Percentiles rank a stretch among this genome's conserved stretches.
phyloP scores from a whole-genome alignment of 2,329 filamentous ascomycete species.

The Trichoderma sp. region DNA sequence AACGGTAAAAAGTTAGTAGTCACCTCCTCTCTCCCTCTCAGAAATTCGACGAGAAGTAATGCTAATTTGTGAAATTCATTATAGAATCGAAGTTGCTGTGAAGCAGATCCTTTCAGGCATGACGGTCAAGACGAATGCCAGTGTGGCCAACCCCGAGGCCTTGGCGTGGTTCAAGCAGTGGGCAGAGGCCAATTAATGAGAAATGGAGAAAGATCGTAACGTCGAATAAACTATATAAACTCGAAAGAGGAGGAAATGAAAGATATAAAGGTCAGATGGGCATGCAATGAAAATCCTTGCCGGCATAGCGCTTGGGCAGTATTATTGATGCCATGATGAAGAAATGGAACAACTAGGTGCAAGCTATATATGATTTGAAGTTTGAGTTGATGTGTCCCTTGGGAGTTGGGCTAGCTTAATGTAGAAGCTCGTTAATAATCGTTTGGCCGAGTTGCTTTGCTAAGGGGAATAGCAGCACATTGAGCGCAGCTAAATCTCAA shows the following conservation, averaged over 20 bases:
- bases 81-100: constrained; percentile 86
- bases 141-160: constrained; percentile 88
- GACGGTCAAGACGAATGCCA: constrained; percentile 85
- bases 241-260: not conserved
- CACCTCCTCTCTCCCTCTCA: constrained; percentile 28
- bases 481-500: not conserved
- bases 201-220: not conserved
- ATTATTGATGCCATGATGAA: not conserved
- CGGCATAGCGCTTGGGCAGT: not conserved
- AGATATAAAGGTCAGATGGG: not conserved
- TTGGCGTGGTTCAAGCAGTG: constrained; percentile 86
- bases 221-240: not conserved
- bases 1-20: constrained; percentile 89
- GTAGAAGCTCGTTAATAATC: not conserved
- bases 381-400: not conserved
- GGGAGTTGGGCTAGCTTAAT: not conserved
- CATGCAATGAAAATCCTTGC: not conserved
- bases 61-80: not conserved
- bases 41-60: not conserved
- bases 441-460: not conserved
- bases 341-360: not conserved
- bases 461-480: not conserved
- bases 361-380: not conserved
- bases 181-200: constrained; percentile 58
- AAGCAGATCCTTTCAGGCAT: constrained; percentile 93